Percentiles rank a stretch among this genome's conserved stretches.
These are phyloP conservation scores for Apiotrichum akiyoshidainum DNA, from an alignment of 1,284 basidiomycete genomes.

Conservation along the genomic window DNA sequence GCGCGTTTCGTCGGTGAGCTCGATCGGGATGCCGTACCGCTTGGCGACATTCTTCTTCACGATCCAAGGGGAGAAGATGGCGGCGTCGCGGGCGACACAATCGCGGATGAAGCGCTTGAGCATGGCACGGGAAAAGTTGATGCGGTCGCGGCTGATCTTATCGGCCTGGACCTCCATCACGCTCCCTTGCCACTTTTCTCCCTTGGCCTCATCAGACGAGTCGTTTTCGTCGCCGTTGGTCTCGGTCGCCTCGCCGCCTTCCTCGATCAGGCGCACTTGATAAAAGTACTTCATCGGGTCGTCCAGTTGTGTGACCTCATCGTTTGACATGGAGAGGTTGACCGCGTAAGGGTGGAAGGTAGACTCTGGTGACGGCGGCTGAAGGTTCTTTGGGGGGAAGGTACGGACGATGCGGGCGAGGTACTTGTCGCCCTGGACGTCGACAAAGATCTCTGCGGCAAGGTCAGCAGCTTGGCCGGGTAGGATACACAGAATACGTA, in stretches of 20 bases:
- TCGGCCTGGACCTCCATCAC: conserved; percentile 76
- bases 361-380: conserved; percentile 42
- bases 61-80: conserved; percentile 89
- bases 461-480: conserved; percentile 21
- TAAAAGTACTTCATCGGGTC: conserved; percentile 82
- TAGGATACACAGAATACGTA: conserved; percentile 53
- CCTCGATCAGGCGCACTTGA: conserved; percentile 67
- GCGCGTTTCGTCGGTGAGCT: conserved; percentile 80
- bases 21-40: conserved; percentile 74
- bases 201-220: conserved; percentile 48
- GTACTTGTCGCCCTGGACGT: conserved; percentile 75
- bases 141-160: conserved; percentile 83
- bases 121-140: conserved; percentile 93
- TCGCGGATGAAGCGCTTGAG: conserved; percentile 93
- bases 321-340: conserved; percentile 69
- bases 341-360: conserved; percentile 60
- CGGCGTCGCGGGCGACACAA: conserved; percentile 83
- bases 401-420: conserved; percentile 48
- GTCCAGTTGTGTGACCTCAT: conserved; percentile 69
- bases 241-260: conserved; percentile 26
- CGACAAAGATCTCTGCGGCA: conserved; percentile 70
- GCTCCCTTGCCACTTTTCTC: conserved; percentile 55
- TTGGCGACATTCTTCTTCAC: conserved; percentile 80
- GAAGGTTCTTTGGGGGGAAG: conserved; percentile 54
- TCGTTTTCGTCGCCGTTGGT: conserved; percentile 46